Conservation (phyloP, 495 filamentous ascomycete genomes). For the Penicillium waksmanii region DNA sequence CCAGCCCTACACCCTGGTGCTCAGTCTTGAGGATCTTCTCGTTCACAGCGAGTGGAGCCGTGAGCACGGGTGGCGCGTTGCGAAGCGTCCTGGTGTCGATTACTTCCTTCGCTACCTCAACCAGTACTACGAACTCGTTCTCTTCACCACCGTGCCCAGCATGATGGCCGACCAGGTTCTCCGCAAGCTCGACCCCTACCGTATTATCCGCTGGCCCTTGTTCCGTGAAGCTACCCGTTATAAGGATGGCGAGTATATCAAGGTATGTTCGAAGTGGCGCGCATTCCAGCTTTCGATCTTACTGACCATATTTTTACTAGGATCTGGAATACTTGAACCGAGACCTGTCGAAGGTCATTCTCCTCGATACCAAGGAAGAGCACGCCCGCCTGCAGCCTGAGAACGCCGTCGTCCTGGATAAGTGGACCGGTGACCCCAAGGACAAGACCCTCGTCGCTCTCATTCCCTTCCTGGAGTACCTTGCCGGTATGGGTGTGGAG, state of each 20-base stretch:
- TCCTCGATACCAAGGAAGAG: conserved; percentile 81
- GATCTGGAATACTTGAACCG: conserved; percentile 96
- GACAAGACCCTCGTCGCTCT: conserved; percentile 84
- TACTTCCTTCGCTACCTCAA: conserved; percentile 96
- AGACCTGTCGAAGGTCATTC: conserved; percentile 88
- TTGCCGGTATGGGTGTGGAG: conserved; percentile 86
- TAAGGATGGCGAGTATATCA: conserved; percentile 92
- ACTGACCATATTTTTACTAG: conserved; percentile 43
- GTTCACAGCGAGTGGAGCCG: conserved; percentile 92
- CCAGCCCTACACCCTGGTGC: conserved; percentile 88
- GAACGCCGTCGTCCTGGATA: conserved; percentile 88
- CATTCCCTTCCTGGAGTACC: conserved; percentile 95
- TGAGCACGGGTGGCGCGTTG: conserved; percentile 92
- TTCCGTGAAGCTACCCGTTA: conserved; percentile 95
- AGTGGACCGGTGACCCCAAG: conserved; percentile 81
- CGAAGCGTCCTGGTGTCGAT: conserved; percentile 93
- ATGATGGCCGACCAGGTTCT: conserved; percentile 84
- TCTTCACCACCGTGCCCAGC: conserved; percentile 86
- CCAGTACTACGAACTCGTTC: conserved; percentile 96
- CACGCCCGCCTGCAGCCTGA: conserved; percentile 87
- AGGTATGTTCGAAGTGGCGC: conserved; percentile 59
- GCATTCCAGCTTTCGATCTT: conserved; percentile 2
- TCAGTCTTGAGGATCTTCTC: conserved; percentile 91
- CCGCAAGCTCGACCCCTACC: conserved; percentile 93
- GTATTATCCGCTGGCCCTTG: conserved; percentile 92